Evolutionary conservation across 495 filamentous ascomycete genomes (phyloP).

Genomic region (Articulospora tetracladia): DNA sequence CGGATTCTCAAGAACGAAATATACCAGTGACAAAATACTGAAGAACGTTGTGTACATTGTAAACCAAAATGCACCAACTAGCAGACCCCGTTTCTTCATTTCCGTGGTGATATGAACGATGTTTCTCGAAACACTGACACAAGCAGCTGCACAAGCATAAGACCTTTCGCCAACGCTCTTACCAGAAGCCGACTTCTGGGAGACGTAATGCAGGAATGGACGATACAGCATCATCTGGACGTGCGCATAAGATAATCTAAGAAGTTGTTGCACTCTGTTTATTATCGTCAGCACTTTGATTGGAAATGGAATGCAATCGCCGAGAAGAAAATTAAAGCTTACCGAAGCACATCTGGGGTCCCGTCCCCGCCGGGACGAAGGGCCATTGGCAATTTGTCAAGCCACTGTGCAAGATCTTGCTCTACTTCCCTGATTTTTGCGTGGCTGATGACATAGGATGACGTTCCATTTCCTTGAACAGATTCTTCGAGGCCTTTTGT

Average conservation of each 20-base stretch:
- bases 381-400: conserved; percentile 68
- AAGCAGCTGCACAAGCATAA: conserved; percentile 89
- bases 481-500: conserved; percentile 68
- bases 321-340: conserved; percentile 28
- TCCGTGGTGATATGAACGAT: conserved; percentile 89
- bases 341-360: conserved; percentile 71
- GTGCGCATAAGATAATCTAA: conserved; percentile 84
- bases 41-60: conserved; percentile 96
- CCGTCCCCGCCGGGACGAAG: conserved; percentile 75
- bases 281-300: neutral
- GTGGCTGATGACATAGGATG: conserved; percentile 79
- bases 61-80: conserved; percentile 95
- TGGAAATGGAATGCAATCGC: neutral
- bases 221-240: conserved; percentile 94
- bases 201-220: conserved; percentile 93
- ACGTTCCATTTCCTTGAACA: conserved; percentile 34
- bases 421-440: conserved; percentile 89
- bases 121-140: conserved; percentile 86
- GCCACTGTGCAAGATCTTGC: conserved; percentile 78
- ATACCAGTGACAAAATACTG: conserved; percentile 83
- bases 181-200: conserved; percentile 57
- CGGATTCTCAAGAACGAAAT: conserved; percentile 87
- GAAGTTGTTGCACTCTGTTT: conserved; percentile 73
- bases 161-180: conserved; percentile 78
- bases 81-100: conserved; percentile 77